Evolutionary conservation across 139 green algal species (phyloP).

Genomic region (Chlamydomonas sp.): DNA sequence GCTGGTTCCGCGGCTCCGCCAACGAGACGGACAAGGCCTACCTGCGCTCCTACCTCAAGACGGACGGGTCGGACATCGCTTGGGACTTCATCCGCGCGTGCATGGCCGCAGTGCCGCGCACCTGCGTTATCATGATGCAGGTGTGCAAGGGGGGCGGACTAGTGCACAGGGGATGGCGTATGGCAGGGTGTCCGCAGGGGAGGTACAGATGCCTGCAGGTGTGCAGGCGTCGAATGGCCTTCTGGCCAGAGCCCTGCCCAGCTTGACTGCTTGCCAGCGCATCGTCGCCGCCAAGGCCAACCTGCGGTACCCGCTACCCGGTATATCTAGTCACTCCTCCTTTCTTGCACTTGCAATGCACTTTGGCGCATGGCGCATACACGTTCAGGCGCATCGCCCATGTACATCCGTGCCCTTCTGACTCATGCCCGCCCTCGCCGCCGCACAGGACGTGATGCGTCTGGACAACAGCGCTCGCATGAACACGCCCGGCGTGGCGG

Average conservation of each 20-base stretch:
- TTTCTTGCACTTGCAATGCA: neutral
- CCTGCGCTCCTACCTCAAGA: constrained; percentile 79
- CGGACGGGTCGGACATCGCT: constrained; percentile 76
- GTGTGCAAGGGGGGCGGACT: constrained; percentile 26
- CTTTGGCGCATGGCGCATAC: neutral
- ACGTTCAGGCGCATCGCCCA: neutral
- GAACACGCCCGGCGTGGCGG: constrained; percentile 91
- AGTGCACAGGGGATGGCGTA: neutral
- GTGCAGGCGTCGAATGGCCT: neutral
- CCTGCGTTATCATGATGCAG: constrained; percentile 88
- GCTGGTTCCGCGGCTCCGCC: constrained; percentile 36
- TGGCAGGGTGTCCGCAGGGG: neutral
- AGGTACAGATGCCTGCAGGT: neutral
- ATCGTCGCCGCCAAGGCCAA: too few species aligned
- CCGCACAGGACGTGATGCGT: constrained; percentile 92
- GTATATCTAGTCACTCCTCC: too few species aligned
- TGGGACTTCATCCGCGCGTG: constrained; percentile 84
- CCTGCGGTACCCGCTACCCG: too few species aligned
- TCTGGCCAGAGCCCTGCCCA: neutral
- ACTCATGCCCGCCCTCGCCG: neutral
- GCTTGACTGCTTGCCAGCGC: neutral
- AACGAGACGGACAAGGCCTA: constrained; percentile 65
- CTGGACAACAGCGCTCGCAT: constrained; percentile 94
- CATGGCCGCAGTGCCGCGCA: constrained; percentile 76
- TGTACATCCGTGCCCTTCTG: neutral